Evolutionary conservation across 192 early-diverging fungal species (phyloP).

Genomic region (Dissophora globulifera): DNA sequence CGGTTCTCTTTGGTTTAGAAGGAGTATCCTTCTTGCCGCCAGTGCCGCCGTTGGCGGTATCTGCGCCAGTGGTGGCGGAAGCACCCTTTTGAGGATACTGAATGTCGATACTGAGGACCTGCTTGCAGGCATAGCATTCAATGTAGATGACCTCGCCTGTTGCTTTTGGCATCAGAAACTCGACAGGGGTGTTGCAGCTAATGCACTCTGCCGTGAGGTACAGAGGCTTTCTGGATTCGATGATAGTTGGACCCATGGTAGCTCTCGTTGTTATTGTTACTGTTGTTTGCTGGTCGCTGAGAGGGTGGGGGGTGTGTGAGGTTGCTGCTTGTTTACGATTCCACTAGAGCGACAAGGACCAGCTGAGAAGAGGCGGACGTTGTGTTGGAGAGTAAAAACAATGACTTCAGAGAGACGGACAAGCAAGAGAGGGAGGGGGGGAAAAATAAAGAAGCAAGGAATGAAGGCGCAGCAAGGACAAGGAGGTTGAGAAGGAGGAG

Average conservation of each 20-base stretch:
- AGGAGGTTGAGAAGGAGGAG: neutral
- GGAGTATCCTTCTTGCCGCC: conserved; percentile 23
- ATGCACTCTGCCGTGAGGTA: conserved; percentile 62
- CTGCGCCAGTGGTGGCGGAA: conserved; percentile 23
- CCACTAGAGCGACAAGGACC: neutral
- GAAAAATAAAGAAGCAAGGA: too few species aligned
- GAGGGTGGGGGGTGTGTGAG: neutral
- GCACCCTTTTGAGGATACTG: conserved; percentile 49
- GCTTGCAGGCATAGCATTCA: conserved; percentile 66
- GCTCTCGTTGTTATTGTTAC: too few species aligned
- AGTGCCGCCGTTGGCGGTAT: conserved; percentile 12
- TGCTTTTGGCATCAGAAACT: conserved; percentile 57
- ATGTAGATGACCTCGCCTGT: conserved; percentile 55
- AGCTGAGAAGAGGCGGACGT: too few species aligned
- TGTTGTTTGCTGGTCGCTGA: neutral
- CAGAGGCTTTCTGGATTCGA: conserved; percentile 65
- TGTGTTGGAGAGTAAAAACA: too few species aligned
- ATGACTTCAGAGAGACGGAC: too few species aligned
- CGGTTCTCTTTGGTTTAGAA: conserved; percentile 33
- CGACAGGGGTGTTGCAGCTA: conserved; percentile 60
- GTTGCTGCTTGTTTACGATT: too few species aligned
- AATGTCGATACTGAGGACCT: conserved; percentile 56
- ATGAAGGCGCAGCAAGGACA: neutral
- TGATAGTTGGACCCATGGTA: conserved; percentile 54
- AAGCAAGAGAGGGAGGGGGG: too few species aligned